Conservation (phyloP, 108 stramenopile species). For the Aurantiochytrium sp. region DNA sequence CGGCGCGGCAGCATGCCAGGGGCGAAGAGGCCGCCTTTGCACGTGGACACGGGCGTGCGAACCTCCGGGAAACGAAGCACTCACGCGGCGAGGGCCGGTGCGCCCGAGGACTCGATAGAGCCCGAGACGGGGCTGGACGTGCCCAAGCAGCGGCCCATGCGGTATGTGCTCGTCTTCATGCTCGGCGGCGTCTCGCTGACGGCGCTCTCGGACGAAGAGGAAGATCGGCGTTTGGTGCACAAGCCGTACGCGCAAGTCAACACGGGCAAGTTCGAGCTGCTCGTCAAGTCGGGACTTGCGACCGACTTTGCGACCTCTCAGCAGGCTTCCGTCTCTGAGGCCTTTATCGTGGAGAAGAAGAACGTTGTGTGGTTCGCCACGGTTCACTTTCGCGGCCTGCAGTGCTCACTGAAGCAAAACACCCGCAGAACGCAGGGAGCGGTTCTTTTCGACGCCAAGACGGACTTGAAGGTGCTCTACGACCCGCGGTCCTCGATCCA, state of each 20-base stretch:
- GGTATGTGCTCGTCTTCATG: background rate
- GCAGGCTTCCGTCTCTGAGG: background rate
- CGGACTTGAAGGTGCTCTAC: background rate
- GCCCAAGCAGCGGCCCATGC: conserved; percentile 12
- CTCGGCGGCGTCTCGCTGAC: conserved; percentile 7
- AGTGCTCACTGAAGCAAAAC: background rate
- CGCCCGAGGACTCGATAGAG: no score
- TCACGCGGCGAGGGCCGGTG: no score
- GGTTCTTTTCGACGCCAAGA: background rate
- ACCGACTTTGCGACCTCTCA: background rate
- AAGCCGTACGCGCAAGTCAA: background rate
- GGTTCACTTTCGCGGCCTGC: conserved; percentile 5
- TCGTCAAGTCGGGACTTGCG: background rate
- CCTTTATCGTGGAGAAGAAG: background rate
- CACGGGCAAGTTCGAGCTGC: background rate
- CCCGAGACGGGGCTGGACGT: no score
- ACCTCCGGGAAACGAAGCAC: no score
- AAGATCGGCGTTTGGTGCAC: background rate
- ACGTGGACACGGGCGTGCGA: no score
- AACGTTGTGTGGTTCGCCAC: background rate
- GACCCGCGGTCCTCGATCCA: background rate
- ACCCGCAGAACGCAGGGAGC: background rate
- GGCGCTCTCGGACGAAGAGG: background rate
- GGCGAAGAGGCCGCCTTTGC: no score
- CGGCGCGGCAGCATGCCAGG: no score